Base-by-base conservation (phyloP, 495 filamentous ascomycete species). In the Penicillium egyptiacum region DNA sequence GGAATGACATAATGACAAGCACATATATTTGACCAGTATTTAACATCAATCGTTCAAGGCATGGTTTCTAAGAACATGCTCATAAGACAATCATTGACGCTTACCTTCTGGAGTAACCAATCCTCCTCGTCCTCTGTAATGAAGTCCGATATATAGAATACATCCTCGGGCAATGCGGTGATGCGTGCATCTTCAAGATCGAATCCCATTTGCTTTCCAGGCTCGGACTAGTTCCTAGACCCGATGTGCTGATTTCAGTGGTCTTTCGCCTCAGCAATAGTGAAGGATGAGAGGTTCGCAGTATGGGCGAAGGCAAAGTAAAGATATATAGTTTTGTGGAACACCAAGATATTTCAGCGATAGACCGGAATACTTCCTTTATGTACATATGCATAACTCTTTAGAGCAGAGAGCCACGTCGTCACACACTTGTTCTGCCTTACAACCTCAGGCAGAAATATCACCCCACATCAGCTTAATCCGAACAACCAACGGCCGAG, bases 121-220 rank as follows among this genome's bases (percentile, higher is more conserved):
- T 75, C 60, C 71, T 97, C 92, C 72, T 97, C 92, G 19, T 84
- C 82, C 47, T 77, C 71, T 12, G 82, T 85, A 61, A 98, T 88
- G 75, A 98, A 97, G 67, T 92, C 81, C 3, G 92, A 77, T 46
- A 98, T 89, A 72, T 97, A 98, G 74, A 88, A 96, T 56, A 88
- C 86, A 43, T 82, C 76, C 1, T 80, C 67, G 2, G 90, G 90
- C 14, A 93, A 77, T 16, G 65, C 61, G 2, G 74, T 58, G 50
- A 94, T 85, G 62, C 76, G 79, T 53, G 69, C 77, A 17, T 76
- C 67, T 57, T 85, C 66, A 8, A 76, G 62, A 61, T 64, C 45
- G 12, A 39, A 47, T 35, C 23, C 53, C 60, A 63, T 68, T 26
- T 25, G 37, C 2, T 17, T n/a, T 53, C n/a, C 40, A 22, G 44